Base-by-base conservation (phyloP, 78 protist species). In the Dictyostelium capitatum region DNA sequence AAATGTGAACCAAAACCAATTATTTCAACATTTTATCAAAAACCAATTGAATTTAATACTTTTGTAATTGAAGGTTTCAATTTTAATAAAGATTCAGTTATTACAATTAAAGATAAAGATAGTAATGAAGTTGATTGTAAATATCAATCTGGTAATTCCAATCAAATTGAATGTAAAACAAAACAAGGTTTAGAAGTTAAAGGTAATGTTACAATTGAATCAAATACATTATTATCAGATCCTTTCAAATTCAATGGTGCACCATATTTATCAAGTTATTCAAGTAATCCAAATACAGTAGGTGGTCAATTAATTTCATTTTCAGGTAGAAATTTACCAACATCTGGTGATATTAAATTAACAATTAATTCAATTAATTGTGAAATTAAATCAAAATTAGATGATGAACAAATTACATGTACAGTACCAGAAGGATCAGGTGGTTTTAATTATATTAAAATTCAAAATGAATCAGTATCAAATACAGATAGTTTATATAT, bases 1-100 rank as follows among this genome's bases (percentile, higher is more conserved):
- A 59, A 15, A 19, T 59, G 69, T 19, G 69, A 17, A 59, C 69
- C 69, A 15, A 59, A 59, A 59, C 69, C 69, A 59, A 59, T 59
- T 59, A n/a, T 59, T n/a, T 7, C 30, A 19, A 1, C 7, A 7
- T 59, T 59, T n/a, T 59, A 59, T n/a, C 69, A 59, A 59, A 59
- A 59, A 59, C 69, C 69, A 59, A n/a, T 19, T 10, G 4, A 59
- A 59, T 9, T 15, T 59, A n/a, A 59, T 59, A n/a, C 19, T 3
- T 59, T 59, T 19, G 1, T 19, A 15, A 19, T 59, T n/a, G 69
- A 59, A n/a, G 69, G 69, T 59, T 59, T 19, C 19, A 59, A 59
- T 59, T 59, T 59, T 8, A 12, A 51, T 14, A 1, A 8, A 8
- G 15, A 51, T 14, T 14, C 56, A 14, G 10, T n/a, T 17, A n/a